These are phyloP conservation scores for Blastobotrys capitulatus DNA, from an alignment of 1,139 yeast species.

Conservation along the genomic window DNA sequence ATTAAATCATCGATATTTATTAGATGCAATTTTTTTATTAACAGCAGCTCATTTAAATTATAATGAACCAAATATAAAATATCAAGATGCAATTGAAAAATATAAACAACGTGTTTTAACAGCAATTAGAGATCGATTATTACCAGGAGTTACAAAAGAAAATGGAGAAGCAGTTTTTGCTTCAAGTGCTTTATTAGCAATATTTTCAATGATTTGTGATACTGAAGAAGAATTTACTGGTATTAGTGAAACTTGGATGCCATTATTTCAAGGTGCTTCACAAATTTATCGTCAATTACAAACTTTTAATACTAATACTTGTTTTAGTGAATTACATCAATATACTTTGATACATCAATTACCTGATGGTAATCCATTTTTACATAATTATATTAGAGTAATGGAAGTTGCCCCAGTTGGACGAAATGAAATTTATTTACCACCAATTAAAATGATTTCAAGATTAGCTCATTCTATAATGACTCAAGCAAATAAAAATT, in stretches of 20 bases:
- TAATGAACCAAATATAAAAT: not conserved
- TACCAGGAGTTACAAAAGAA: not conserved
- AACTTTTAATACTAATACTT: not conserved
- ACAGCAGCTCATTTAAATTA: slow-evolving; percentile 7
- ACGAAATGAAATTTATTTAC: not conserved
- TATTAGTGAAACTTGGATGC: slow-evolving; percentile 6
- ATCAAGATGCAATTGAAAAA: slow-evolving; percentile 5
- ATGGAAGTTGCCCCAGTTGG: not conserved
- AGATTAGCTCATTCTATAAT: slow-evolving; percentile 3
- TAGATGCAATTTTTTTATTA: slow-evolving; percentile 6
- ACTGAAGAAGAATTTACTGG: slow-evolving; percentile 5
- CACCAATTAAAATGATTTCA: not conserved
- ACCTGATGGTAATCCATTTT: slow-evolving; percentile 6
- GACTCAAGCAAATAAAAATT: not conserved
- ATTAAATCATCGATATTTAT: slow-evolving; percentile 1
- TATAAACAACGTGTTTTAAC: slow-evolving; percentile 1
- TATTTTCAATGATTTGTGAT: slow-evolving; percentile 6
- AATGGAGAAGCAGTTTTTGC: slow-evolving; percentile 8
- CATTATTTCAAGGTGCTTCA: slow-evolving; percentile 6
- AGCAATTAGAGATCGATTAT: not conserved
- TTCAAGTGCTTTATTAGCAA: slow-evolving; percentile 3
- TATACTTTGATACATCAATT: not conserved
- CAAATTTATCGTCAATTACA: slow-evolving; percentile 3
- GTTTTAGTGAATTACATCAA: slow-evolving; percentile 3
- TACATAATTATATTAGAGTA: slow-evolving; percentile 3